A percentile compares a stretch with the other conserved stretches of the same genome.
Conservation (phyloP, 2,329 filamentous ascomycete genomes). For the Ophiostoma tasmaniense region DNA sequence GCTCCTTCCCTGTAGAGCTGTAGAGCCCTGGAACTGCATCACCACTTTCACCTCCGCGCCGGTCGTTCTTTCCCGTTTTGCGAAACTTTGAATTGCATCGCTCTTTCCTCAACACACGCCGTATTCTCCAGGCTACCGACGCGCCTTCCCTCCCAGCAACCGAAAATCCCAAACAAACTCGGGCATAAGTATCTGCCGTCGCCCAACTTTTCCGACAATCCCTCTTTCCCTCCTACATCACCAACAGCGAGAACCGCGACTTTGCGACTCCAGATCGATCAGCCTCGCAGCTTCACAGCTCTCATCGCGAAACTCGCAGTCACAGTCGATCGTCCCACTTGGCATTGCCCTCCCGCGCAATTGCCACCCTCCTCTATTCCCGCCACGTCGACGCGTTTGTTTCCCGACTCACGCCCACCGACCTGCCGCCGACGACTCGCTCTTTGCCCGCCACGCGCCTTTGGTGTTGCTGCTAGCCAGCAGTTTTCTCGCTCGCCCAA, state of each 20-base stretch:
- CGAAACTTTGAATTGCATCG: neutral
- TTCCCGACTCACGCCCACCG: neutral
- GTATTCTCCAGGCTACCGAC: neutral
- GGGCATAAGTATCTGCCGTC: neutral
- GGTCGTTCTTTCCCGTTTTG: neutral
- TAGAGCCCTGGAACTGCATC: conserved; percentile 1
- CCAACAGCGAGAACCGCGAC: neutral
- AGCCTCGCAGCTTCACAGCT: neutral
- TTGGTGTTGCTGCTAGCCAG: neutral
- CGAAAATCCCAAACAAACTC: neutral
- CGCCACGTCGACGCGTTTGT: neutral
- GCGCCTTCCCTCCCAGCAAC: neutral
- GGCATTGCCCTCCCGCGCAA: neutral
- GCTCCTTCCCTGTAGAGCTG: conserved; percentile 6
- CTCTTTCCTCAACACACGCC: neutral
- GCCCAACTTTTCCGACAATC: neutral
- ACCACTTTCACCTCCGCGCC: neutral
- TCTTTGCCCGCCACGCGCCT: neutral
- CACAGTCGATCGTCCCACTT: neutral
- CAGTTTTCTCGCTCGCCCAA: neutral
- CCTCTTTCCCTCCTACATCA: neutral
- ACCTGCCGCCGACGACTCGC: neutral
- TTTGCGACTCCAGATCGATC: neutral
- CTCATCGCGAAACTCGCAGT: neutral
- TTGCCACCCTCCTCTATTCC: neutral